Conservation (phyloP, 106 monocot genomes). For the Apostasia ramifera region DNA sequence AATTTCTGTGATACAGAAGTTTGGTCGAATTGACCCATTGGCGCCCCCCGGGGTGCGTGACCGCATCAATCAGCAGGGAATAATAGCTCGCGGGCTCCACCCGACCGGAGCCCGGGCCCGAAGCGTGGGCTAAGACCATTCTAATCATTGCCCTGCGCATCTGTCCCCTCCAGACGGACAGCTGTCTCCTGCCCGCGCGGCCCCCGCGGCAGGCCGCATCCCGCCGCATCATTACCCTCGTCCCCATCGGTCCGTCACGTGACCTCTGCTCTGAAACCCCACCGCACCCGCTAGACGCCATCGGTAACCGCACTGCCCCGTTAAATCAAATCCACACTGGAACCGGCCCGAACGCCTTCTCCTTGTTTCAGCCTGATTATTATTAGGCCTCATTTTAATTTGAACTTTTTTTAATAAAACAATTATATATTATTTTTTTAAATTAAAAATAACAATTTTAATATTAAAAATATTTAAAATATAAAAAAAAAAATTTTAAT, state of each 20-base stretch:
- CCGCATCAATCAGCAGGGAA: not conserved
- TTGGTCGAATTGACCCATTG: no score
- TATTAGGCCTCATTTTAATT: no score
- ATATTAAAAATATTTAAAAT: no score
- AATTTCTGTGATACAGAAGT: no score
- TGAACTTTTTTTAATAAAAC: no score
- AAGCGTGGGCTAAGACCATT: not conserved
- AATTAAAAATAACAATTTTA: no score
- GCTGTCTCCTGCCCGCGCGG: not conserved
- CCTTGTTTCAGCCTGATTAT: no score
- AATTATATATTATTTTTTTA: no score
- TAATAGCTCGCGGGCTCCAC: not conserved
- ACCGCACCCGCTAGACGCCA: no score
- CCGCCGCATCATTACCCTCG: not conserved
- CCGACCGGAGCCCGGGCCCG: not conserved
- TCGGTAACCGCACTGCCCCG: not conserved
- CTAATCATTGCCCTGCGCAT: not conserved
- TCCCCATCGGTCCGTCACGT: not conserved
- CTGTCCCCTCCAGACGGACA: not conserved
- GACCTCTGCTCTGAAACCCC: not conserved
- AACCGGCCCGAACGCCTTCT: no score
- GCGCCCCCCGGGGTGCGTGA: no score
- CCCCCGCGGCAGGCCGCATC: not conserved
- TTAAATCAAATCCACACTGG: not conserved
- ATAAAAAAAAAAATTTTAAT: no score